Percentiles rank a stretch among this genome's conserved stretches.
phyloP scores from a whole-genome alignment of 441 rosid genomes.

The Macaranga tanarius region DNA sequence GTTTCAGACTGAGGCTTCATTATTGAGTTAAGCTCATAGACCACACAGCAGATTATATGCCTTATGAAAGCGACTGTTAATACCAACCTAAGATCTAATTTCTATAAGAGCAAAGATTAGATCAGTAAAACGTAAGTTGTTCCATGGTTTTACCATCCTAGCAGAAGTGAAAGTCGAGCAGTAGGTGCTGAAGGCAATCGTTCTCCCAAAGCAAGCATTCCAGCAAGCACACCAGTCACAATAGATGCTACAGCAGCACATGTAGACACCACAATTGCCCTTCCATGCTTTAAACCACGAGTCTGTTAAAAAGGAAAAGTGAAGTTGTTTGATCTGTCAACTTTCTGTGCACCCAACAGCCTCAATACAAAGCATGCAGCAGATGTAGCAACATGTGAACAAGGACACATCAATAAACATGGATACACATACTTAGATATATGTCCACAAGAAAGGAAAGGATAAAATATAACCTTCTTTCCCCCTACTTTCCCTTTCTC shows the following conservation, averaged over 20 bases:
- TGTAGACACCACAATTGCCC: slow-evolving; percentile 91
- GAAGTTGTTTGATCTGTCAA: slow-evolving; percentile 4
- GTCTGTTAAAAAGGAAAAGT: slow-evolving; percentile 51
- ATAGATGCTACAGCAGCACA: slow-evolving; percentile 97
- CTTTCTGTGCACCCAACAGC: neutral
- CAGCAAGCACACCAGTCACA: slow-evolving; percentile 90
- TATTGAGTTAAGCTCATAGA: neutral
- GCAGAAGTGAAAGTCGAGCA: slow-evolving; percentile 68
- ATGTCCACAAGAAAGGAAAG: neutral
- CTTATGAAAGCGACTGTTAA: neutral
- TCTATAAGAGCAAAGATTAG: neutral
- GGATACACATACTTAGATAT: neutral
- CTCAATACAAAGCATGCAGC: neutral
- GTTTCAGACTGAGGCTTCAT: neutral
- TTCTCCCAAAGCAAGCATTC: slow-evolving; percentile 92
- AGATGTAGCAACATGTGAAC: neutral
- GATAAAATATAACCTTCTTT: neutral
- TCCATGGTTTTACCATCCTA: slow-evolving; percentile 65
- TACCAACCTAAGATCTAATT: neutral
- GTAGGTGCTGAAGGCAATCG: slow-evolving; percentile 74
- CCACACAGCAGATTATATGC: neutral
- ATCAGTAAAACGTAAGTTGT: neutral
- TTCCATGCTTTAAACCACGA: slow-evolving; percentile 87
- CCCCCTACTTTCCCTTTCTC: neutral
- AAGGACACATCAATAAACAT: slow-evolving; percentile 1